These are phyloP conservation scores for Claviceps sp. DNA, from an alignment of 2,329 filamentous ascomycete genomes.

Conservation along the genomic window DNA sequence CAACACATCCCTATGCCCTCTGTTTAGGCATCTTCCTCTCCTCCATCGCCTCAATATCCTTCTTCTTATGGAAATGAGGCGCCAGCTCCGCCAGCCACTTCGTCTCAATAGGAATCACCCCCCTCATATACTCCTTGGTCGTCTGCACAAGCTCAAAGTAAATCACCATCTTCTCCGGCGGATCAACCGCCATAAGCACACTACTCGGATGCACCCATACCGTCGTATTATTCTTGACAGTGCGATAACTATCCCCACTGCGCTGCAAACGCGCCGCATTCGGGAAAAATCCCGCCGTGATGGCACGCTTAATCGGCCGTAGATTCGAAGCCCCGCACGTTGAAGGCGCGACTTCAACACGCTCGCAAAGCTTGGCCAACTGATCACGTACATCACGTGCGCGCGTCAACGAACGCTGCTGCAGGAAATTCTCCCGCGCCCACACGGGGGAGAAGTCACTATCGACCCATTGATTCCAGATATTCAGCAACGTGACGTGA, in stretches of 20 bases:
- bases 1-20: constrained; percentile 5
- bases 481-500: constrained; percentile 74
- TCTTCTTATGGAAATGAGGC: constrained; percentile 88
- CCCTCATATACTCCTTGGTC: constrained; percentile 86
- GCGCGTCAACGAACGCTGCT: constrained; percentile 77
- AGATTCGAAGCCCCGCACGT: constrained; percentile 58
- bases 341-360: constrained; percentile 69
- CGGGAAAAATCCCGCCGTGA: constrained; percentile 87
- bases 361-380: constrained; percentile 80
- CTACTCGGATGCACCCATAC: constrained; percentile 87
- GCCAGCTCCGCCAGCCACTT: constrained; percentile 82
- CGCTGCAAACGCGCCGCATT: constrained; percentile 77
- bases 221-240: constrained; percentile 77
- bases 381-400: constrained; percentile 89
- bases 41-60: constrained; percentile 72
- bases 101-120: constrained; percentile 69
- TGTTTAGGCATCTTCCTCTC: constrained; percentile 48
- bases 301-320: constrained; percentile 66
- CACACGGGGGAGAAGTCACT: constrained; percentile 79
- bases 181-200: constrained; percentile 65
- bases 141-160: constrained; percentile 77
- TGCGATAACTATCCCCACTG: constrained; percentile 78
- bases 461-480: constrained; percentile 94
- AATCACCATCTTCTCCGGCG: constrained; percentile 66
- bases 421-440: constrained; percentile 85